Evolutionary conservation across 2,329 filamentous ascomycete species (phyloP).

Genomic region (Aureobasidium sp.): DNA sequence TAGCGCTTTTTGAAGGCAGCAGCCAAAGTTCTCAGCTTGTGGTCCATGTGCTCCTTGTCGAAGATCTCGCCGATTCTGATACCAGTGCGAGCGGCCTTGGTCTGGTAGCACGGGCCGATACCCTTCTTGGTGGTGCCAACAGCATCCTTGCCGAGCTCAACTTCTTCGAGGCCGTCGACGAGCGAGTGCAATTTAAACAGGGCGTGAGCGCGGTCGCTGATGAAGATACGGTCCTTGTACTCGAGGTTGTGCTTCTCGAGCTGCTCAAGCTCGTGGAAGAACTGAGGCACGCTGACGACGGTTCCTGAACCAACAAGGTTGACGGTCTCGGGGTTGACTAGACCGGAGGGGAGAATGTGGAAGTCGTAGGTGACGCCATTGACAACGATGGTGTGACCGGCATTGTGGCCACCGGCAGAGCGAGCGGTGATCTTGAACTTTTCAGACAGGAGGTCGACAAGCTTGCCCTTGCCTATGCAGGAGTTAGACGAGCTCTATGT

Average conservation of each 20-base stretch:
- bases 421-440: conserved; percentile 51
- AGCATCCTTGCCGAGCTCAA: conserved; percentile 43
- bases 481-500: background rate
- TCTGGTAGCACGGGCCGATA: conserved; percentile 53
- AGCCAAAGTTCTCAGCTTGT: conserved; percentile 56
- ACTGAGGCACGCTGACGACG: conserved; percentile 61
- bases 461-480: conserved; percentile 45
- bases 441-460: conserved; percentile 43
- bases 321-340: conserved; percentile 62
- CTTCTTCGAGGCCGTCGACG: conserved; percentile 60
- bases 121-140: conserved; percentile 46
- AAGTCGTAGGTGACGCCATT: conserved; percentile 46
- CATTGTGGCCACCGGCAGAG: conserved; percentile 56
- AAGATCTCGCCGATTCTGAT: conserved; percentile 63
- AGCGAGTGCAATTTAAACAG: conserved; percentile 59
- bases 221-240: conserved; percentile 53
- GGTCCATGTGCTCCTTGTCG: conserved; percentile 58
- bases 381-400: conserved; percentile 42
- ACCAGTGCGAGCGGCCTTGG: conserved; percentile 59
- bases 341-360: conserved; percentile 59
- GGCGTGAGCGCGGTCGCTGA: conserved; percentile 58
- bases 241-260: conserved; percentile 56
- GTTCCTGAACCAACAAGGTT: conserved; percentile 64
- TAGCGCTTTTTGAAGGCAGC: conserved; percentile 61
- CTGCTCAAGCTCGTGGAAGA: conserved; percentile 59